Base-by-base conservation (phyloP, 345 rosid species). In the Salix koriyanagi region DNA sequence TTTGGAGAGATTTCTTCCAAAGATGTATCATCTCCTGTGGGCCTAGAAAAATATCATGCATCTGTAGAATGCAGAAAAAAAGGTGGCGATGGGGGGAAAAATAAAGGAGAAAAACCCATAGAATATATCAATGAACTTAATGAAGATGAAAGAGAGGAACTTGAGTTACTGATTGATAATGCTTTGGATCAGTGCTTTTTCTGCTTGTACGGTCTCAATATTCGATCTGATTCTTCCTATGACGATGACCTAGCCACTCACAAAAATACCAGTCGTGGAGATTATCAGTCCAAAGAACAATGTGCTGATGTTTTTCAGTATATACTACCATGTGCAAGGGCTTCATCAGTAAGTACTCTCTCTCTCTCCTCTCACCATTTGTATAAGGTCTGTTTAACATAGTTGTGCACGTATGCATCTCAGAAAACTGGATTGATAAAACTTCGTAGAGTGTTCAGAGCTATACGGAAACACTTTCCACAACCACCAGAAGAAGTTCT, bases 281-380 rank as follows among this genome's bases (percentile, higher is more conserved):
- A 93, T 76, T 92, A 96, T 81, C 99, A 96, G 84, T 92, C 98
- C 34, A 96, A 96, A 85, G 97, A 93, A 82, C 99, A 92, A 79
- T 90, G 97, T 80, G 98, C 92, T 72, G 99, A 93, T 87, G 99
- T 96, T 85, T 96, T 96, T 75, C 97, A 96, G 83, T 96, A 93
- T 85, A 86, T 96, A 83, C 88, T 92, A 69, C 95, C 99, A 4
- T 89, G 87, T 80, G 98, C 98, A 70, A 93, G 86, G 86, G 95
- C 87, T 77, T 92, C 97, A 70, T 91, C 99, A 81, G 98, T 96
- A 70, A 90, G 99, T 88, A 18, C 37, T 77, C 79, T 83, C 75
- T 81, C 78, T 83, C 68, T 39, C 52, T 62, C 39, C 32, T 37
- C 56, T 67, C 64, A 1, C 61, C 54, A 11, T 23, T 5, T 61